Conservation (phyloP, 2,329 filamentous ascomycete genomes). For the Trichoderma lentiforme region DNA sequence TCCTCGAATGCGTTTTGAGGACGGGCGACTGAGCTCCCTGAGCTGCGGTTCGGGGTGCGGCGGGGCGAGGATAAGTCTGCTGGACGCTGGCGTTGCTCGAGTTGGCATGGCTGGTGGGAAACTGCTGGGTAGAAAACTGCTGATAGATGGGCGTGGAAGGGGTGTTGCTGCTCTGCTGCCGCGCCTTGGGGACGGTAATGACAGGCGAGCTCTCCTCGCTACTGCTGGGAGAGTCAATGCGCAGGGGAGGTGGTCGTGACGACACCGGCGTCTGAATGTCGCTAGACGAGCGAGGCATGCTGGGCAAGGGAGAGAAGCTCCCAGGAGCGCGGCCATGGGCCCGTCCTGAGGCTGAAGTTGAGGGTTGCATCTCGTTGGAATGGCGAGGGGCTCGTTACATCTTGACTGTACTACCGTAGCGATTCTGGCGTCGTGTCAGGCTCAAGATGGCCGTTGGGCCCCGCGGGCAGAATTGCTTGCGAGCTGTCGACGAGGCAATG, state of each 20-base stretch:
- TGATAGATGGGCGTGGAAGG: conserved; percentile 47
- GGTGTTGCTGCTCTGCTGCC: conserved; percentile 36
- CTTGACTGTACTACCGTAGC: conserved; percentile 30
- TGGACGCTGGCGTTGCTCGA: conserved; percentile 44
- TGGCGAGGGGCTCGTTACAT: conserved; percentile 39
- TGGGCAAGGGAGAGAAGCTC: conserved; percentile 54
- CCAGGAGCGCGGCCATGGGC: conserved; percentile 48
- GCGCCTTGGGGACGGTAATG: conserved; percentile 46
- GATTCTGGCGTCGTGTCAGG: background rate
- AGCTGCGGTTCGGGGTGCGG: conserved; percentile 31
- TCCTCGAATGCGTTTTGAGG: conserved; percentile 52
- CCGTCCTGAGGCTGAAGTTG: conserved; percentile 28
- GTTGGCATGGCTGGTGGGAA: conserved; percentile 46
- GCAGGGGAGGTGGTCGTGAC: conserved; percentile 34
- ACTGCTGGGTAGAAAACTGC: conserved; percentile 47
- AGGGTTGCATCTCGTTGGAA: conserved; percentile 46
- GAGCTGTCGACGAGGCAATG: background rate
- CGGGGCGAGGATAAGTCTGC: conserved; percentile 59
- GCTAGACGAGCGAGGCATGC: conserved; percentile 29
- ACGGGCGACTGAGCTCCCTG: conserved; percentile 31
- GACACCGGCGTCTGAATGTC: conserved; percentile 25
- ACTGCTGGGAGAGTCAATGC: conserved; percentile 30
- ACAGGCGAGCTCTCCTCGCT: conserved; percentile 32
- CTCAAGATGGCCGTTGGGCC: background rate
- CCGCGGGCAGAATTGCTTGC: background rate